These are phyloP conservation scores for Pseudogymnoascus sp. DNA, from an alignment of 2,329 filamentous ascomycete genomes.

Conservation along the genomic window DNA sequence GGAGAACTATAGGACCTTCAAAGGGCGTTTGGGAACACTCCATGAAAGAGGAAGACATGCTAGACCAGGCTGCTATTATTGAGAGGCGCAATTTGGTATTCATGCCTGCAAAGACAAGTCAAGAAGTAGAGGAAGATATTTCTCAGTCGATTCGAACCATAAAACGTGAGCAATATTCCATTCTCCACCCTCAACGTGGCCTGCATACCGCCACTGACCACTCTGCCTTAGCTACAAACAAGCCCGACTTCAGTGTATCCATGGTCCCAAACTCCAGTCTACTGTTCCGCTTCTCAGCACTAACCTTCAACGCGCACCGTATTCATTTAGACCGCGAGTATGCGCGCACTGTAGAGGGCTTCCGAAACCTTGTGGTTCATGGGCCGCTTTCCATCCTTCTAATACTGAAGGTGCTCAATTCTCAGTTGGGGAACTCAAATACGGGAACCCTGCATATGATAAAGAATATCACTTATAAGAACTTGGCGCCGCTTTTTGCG, in stretches of 20 bases:
- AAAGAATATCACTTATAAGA: conserved; percentile 63
- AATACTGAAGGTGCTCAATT: conserved; percentile 59
- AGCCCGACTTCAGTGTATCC: conserved; percentile 45
- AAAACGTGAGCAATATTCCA: conserved; percentile 18
- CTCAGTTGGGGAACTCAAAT: conserved; percentile 31
- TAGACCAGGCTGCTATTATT: conserved; percentile 33
- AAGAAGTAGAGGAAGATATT: conserved; percentile 15
- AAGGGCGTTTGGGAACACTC: neutral
- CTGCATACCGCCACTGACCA: neutral
- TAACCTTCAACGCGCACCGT: conserved; percentile 85
- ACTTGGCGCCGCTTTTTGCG: conserved; percentile 73
- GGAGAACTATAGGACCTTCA: neutral
- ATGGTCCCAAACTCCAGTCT: conserved; percentile 61
- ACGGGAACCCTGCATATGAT: conserved; percentile 32
- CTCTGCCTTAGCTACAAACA: conserved; percentile 14
- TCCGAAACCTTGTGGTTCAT: conserved; percentile 71
- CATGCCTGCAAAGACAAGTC: conserved; percentile 37
- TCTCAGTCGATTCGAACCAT: conserved; percentile 17
- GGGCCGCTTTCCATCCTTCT: conserved; percentile 74
- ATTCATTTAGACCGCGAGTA: conserved; percentile 79
- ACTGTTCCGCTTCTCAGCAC: conserved; percentile 82
- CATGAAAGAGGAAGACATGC: conserved; percentile 13
- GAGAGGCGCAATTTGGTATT: conserved; percentile 58
- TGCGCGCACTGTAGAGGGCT: conserved; percentile 62
- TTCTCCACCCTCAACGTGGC: neutral